These are phyloP conservation scores for Cystobasidiopsis lactophilus DNA, from an alignment of 768 basidiomycete species.

Conservation along the genomic window DNA sequence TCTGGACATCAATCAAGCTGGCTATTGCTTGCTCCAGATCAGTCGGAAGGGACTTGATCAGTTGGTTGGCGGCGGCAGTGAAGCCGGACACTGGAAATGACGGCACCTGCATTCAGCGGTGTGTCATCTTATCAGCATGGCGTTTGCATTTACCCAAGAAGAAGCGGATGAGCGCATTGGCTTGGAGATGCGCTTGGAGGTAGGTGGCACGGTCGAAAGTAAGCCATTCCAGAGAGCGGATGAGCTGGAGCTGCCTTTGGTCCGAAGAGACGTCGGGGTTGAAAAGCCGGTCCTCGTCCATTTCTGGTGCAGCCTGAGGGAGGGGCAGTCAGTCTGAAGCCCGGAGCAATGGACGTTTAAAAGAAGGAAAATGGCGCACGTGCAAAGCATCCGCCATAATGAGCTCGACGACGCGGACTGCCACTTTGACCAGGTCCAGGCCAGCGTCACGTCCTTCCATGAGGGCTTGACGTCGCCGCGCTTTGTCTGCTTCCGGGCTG, in stretches of 20 bases:
- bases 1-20: conserved; percentile 3
- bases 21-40: conserved; percentile 10
- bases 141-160: conserved; percentile 43
- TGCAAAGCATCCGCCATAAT: conserved; percentile 33
- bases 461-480: conserved; percentile 47
- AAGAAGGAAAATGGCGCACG: conserved; percentile 23
- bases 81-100: conserved; percentile 2
- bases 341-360: too few species aligned
- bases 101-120: not conserved
- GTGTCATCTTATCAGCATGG: too few species aligned
- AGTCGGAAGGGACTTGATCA: conserved; percentile 5
- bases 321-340: too few species aligned
- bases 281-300: not conserved
- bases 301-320: not conserved
- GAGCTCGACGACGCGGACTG: conserved; percentile 50
- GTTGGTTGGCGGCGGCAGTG: not conserved
- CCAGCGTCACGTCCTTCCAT: conserved; percentile 61
- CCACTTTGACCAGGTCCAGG: conserved; percentile 58
- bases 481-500: conserved; percentile 25
- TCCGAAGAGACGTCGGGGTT: conserved; percentile 11
- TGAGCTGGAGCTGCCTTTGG: conserved; percentile 30
- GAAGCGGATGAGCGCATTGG: conserved; percentile 69
- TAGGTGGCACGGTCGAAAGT: conserved; percentile 52
- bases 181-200: conserved; percentile 55
- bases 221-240: conserved; percentile 87